Conservation (phyloP, 768 basidiomycete species). For the Leucocoprinus leucothites region DNA sequence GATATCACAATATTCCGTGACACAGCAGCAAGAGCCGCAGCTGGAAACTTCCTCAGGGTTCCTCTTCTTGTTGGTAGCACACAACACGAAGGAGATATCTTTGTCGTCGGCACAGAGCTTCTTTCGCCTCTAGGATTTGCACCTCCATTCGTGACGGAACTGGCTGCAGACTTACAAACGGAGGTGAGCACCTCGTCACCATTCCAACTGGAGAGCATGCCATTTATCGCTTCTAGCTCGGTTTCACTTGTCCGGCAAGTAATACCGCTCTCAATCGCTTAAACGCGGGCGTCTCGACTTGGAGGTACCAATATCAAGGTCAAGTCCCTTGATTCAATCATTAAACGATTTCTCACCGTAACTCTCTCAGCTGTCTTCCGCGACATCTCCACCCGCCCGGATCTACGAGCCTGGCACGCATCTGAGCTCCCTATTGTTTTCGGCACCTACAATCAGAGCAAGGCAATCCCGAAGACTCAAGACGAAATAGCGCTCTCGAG, state of each 20-base stretch:
- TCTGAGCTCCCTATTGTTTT: conserved; percentile 38
- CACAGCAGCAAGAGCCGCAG: conserved; percentile 19
- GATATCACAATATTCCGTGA: conserved; percentile 33
- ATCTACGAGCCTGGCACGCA: conserved; percentile 33
- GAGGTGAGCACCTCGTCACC: conserved; percentile 27
- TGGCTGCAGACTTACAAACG: conserved; percentile 27
- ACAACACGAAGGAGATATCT: conserved; percentile 33
- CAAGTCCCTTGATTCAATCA: not conserved
- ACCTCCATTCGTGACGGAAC: conserved; percentile 27
- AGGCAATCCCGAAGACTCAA: conserved; percentile 18
- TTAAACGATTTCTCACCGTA: not conserved
- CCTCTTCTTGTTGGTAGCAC: conserved; percentile 29
- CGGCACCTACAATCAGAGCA: conserved; percentile 28
- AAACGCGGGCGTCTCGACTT: conserved; percentile 25
- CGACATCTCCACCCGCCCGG: conserved; percentile 29
- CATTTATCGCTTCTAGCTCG: conserved; percentile 21
- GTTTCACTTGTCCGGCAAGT: conserved; percentile 30
- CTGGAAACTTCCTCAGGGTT: conserved; percentile 27
- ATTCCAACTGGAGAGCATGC: too few species aligned
- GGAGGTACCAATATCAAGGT: conserved; percentile 28
- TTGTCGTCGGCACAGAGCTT: conserved; percentile 25
- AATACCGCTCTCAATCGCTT: conserved; percentile 23
- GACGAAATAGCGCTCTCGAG: conserved; percentile 28
- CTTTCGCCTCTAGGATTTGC: conserved; percentile 23
- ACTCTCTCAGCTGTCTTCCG: conserved; percentile 27